Conservation (phyloP, 2,329 filamentous ascomycete species). For the Parafenestella ontariensis region DNA sequence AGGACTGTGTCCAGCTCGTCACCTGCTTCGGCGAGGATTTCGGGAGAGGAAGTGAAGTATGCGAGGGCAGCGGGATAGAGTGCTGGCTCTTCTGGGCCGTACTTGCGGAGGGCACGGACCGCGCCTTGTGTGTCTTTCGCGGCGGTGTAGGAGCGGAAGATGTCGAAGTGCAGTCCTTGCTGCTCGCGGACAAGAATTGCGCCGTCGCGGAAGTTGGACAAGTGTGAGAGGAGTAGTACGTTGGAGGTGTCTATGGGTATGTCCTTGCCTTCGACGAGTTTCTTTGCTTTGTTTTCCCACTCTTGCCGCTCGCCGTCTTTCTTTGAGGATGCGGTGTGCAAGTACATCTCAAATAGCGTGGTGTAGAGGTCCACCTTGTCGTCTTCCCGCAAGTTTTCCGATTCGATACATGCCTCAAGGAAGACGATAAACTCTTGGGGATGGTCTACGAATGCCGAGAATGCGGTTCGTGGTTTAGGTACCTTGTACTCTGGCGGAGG, state of each 20-base stretch:
- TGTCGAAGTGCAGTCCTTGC: conserved; percentile 89
- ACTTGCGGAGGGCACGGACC: conserved; percentile 87
- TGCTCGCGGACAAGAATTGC: conserved; percentile 94
- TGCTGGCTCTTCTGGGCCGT: conserved; percentile 88
- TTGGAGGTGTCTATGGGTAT: conserved; percentile 92
- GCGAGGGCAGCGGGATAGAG: conserved; percentile 91
- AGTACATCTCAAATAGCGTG: conserved; percentile 96
- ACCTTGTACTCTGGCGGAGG: conserved; percentile 70
- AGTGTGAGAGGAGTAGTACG: conserved; percentile 87
- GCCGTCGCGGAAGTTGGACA: conserved; percentile 88
- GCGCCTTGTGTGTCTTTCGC: conserved; percentile 91
- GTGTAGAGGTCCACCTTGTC: conserved; percentile 90
- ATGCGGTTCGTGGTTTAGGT: conserved; percentile 85
- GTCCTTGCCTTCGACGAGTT: conserved; percentile 80
- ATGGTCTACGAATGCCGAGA: conserved; percentile 96
- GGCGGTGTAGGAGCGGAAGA: conserved; percentile 94
- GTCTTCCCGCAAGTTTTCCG: conserved; percentile 71
- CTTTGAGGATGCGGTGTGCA: conserved; percentile 82
- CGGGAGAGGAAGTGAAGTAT: conserved; percentile 87
- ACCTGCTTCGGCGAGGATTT: conserved; percentile 84
- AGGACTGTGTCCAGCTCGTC: conserved; percentile 82
- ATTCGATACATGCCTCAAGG: conserved; percentile 83
- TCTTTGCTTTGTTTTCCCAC: conserved; percentile 92
- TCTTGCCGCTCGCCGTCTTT: conserved; percentile 73
- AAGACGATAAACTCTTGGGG: conserved; percentile 91